Conservation (phyloP, 805 yeast genomes). For the Middelhovenomyces tepae region DNA sequence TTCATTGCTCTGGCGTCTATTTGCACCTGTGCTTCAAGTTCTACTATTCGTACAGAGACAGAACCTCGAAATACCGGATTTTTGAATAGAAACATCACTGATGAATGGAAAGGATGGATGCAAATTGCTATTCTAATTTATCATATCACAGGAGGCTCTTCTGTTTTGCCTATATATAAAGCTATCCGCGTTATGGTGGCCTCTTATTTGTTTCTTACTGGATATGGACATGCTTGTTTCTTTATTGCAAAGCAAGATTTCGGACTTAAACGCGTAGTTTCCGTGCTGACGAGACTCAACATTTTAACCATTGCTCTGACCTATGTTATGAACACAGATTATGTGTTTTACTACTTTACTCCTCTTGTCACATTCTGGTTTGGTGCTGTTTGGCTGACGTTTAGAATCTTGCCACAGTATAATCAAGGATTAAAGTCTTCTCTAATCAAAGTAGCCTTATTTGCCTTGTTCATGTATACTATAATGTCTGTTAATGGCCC, state of each 20-base stretch:
- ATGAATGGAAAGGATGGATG: conserved; percentile 24
- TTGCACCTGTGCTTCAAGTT: conserved; percentile 8
- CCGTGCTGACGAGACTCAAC: conserved; percentile 18
- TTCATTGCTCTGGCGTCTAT: conserved; percentile 11
- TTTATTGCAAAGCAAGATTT: conserved; percentile 18
- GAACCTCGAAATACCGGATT: conserved; percentile 14
- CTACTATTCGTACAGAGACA: conserved; percentile 8
- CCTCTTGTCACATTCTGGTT: conserved; percentile 21
- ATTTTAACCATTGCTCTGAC: conserved; percentile 17
- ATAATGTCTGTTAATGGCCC: conserved; percentile 14
- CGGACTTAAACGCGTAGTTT: conserved; percentile 17
- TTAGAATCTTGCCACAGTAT: conserved; percentile 10
- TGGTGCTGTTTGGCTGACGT: conserved; percentile 16
- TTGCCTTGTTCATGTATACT: conserved; percentile 8
- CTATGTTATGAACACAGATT: conserved; percentile 20
- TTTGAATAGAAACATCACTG: conserved; percentile 21
- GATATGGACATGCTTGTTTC: conserved; percentile 18
- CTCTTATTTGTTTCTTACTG: conserved; percentile 20
- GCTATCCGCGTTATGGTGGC: conserved; percentile 20
- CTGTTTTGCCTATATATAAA: conserved; percentile 19
- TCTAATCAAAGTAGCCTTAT: conserved; percentile 12
- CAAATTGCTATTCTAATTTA: conserved; percentile 19
- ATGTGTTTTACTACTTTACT: conserved; percentile 19
- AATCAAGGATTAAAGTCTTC: conserved; percentile 15
- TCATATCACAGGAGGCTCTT: conserved; percentile 22